Conservation (phyloP, 805 yeast genomes). For the Wickerhamomyces bovis region DNA sequence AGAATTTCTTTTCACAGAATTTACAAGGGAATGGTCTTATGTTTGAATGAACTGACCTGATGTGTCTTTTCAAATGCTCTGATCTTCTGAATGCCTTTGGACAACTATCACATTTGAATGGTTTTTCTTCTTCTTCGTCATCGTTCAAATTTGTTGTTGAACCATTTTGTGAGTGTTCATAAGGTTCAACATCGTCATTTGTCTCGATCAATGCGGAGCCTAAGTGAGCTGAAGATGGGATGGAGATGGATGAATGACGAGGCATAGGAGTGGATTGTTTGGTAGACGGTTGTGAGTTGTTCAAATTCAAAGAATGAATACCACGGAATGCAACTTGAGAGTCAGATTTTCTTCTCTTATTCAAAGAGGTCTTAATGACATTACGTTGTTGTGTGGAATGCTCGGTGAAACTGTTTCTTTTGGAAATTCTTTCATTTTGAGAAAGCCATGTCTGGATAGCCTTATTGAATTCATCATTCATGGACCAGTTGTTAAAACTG, state of each 20-base stretch:
- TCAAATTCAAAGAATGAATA: constrained; percentile 1
- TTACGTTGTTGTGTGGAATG: neutral
- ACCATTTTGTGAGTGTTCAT: neutral
- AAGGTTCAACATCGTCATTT: neutral
- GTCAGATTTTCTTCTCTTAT: constrained; percentile 22
- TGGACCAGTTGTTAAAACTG: constrained; percentile 14
- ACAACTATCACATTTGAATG: constrained; percentile 58
- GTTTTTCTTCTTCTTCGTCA: constrained; percentile 39
- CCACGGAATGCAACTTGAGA: constrained; percentile 10
- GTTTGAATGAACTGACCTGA: constrained; percentile 64
- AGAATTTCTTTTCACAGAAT: constrained; percentile 56
- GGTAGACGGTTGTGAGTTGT: constrained; percentile 1
- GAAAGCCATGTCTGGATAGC: constrained; percentile 24
- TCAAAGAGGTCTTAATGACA: constrained; percentile 5
- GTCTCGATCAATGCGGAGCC: neutral
- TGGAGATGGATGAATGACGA: neutral
- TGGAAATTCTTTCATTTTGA: constrained; percentile 13
- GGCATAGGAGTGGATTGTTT: constrained; percentile 4
- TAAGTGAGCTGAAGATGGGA: constrained; percentile 4
- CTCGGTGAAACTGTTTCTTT: constrained; percentile 6
- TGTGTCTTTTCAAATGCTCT: constrained; percentile 71
- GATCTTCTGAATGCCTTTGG: constrained; percentile 62
- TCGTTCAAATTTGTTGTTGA: neutral
- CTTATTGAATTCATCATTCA: constrained; percentile 23
- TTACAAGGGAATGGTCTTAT: constrained; percentile 64